Percentiles rank a stretch among this genome's conserved stretches.
phyloP scores from a whole-genome alignment of 2,329 filamentous ascomycete genomes.

The Xylariaceae sp. region DNA sequence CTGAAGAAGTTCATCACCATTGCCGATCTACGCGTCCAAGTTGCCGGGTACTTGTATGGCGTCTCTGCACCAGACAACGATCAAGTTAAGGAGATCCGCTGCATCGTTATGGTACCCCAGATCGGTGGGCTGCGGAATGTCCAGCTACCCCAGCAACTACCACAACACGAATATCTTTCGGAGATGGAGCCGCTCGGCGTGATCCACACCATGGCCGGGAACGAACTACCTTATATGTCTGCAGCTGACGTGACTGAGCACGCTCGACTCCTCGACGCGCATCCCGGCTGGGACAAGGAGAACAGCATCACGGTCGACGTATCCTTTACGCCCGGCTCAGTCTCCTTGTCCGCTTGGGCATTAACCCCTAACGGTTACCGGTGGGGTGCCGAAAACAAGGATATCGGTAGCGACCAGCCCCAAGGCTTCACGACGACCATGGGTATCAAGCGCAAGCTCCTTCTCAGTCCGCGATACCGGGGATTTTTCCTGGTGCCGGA shows the following conservation, averaged over 20 bases:
- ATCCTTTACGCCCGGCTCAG: conserved; percentile 93
- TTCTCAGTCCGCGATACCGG: conserved; percentile 89
- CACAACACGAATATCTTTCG: conserved; percentile 87
- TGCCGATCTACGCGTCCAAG: conserved; percentile 92
- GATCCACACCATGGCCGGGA: conserved; percentile 94
- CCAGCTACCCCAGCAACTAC: conserved; percentile 85
- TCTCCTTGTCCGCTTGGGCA: conserved; percentile 91
- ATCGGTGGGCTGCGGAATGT: conserved; percentile 92
- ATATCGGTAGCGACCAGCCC: conserved; percentile 88
- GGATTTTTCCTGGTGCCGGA: conserved; percentile 97
- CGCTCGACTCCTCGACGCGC: conserved; percentile 82
- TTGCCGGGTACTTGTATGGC: conserved; percentile 94
- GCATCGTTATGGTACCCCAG: conserved; percentile 96
- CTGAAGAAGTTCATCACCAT: conserved; percentile 98
- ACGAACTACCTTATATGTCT: conserved; percentile 95
- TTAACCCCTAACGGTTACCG: conserved; percentile 91
- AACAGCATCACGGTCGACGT: conserved; percentile 95
- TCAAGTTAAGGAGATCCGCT: conserved; percentile 94
- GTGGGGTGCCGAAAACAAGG: conserved; percentile 96
- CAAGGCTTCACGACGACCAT: conserved; percentile 90
- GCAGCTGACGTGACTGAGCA: conserved; percentile 94
- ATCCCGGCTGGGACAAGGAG: conserved; percentile 78
- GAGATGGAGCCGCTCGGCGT: conserved; percentile 88
- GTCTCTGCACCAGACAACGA: conserved; percentile 91
- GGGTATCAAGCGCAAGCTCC: conserved; percentile 92